Base-by-base conservation (phyloP, 1,284 basidiomycete genomes). In the Trichosporon sp. region DNA sequence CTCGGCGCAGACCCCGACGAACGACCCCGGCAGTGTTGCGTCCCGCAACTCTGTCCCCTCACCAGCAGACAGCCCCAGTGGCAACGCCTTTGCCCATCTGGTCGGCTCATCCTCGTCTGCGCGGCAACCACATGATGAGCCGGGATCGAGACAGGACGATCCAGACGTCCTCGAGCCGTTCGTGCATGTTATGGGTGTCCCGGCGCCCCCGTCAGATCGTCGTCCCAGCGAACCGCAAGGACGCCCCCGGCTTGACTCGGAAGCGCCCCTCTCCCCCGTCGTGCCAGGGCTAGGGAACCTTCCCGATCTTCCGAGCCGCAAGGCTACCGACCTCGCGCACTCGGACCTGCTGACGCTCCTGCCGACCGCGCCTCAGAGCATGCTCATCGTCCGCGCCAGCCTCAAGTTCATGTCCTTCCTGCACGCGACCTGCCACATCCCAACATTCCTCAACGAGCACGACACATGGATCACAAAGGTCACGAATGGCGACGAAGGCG, bases 371-470 rank as follows among this genome's bases (percentile, higher is more conserved):
- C 68, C 69, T 10, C 71, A 75, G 68, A 73, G 71, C 21, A 73
- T 70, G 67, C 63, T 70, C 59, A 75, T 75, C 38, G 69, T 75
- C 46, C 71, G 74, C 35, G 74, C 74, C 0, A 68, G 66, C 6
- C 70, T 75, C 68, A 75, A 75, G 65, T 75, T 68, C 67, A 72
- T 73, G 72, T 68, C 54, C 68, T 74, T 74, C 68, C 73, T 79
- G 11, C 78, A 79, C 70, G 68, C 68, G 19, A 71, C 75, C 12
- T 73, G 74, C n/a, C 78, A 79, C 64, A 68, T 76, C 21, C 78
- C 78, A 1, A 72, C 68, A 0, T 79, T 75, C 61, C 65, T 79
- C 6, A 43, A 46, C 4, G 74, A 77, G 56, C 78, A 79, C 43
- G 76, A 78, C 51, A 68, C 71, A 61, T 79, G 78, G 78, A 76